Evolutionary conservation across 805 yeast genomes (phyloP).

Genomic region (Wickerhamomyces bisporus): DNA sequence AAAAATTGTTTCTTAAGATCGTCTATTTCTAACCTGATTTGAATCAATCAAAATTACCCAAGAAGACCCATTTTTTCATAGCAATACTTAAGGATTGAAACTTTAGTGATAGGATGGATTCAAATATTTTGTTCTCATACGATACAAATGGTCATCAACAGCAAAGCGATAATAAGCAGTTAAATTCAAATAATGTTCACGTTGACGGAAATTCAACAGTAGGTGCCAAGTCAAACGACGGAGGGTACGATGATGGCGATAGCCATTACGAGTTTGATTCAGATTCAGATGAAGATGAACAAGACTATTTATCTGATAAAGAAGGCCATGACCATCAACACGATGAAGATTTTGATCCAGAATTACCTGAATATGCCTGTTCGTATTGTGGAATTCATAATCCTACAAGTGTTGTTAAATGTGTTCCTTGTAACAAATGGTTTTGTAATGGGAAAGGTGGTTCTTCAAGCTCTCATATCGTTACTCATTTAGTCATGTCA

Average conservation of each 20-base stretch:
- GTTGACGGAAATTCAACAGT: neutral
- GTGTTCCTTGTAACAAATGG: conserved; percentile 78
- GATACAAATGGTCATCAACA: neutral
- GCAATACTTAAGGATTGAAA: too few species aligned
- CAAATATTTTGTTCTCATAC: conserved; percentile 19
- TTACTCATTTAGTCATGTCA: conserved; percentile 78
- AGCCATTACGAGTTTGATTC: conserved; percentile 19
- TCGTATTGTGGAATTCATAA: conserved; percentile 72
- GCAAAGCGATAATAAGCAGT: too few species aligned
- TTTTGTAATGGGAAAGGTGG: conserved; percentile 73
- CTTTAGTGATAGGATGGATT: conserved; percentile 18
- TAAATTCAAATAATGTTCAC: too few species aligned
- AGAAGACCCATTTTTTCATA: too few species aligned
- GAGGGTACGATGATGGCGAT: conserved; percentile 6
- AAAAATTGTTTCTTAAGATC: too few species aligned
- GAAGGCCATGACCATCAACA: conserved; percentile 3
- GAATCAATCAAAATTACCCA: too few species aligned
- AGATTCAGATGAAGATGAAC: conserved; percentile 6
- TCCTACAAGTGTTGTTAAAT: conserved; percentile 63
- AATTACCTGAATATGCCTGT: conserved; percentile 40
- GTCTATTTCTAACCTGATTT: too few species aligned
- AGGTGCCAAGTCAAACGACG: conserved; percentile 6
- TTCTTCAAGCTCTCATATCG: conserved; percentile 69
- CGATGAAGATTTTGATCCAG: neutral
- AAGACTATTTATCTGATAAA: conserved; percentile 5